phyloP scores from a whole-genome alignment of 176 grass and related monocot species.

The Elaeis guineensis region DNA sequence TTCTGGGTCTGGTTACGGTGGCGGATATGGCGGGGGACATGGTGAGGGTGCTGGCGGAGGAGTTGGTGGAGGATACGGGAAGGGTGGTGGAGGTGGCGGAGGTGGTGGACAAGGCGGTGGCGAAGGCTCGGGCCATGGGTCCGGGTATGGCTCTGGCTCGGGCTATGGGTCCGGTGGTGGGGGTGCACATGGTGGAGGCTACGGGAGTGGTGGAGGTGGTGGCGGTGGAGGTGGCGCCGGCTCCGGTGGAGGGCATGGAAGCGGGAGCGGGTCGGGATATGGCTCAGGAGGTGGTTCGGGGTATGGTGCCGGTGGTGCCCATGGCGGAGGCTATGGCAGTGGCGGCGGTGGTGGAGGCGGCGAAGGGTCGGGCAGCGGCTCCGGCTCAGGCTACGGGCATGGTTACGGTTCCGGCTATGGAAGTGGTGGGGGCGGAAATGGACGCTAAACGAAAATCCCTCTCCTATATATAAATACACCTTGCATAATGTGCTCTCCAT shows the following conservation, averaged over 20 bases:
- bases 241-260: neutral
- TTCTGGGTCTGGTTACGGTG: too few species aligned
- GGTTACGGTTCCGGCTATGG: slow-evolving; percentile 4
- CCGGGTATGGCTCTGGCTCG: neutral
- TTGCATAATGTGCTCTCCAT: too few species aligned
- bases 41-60: neutral
- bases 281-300: slow-evolving; percentile 1
- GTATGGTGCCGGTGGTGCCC: neutral
- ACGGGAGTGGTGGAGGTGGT: slow-evolving; percentile 3
- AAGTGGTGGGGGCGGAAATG: neutral
- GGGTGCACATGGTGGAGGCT: neutral
- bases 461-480: too few species aligned
- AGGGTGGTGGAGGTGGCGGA: neutral
- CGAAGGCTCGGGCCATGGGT: neutral
- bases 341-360: slow-evolving; percentile 7
- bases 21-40: neutral
- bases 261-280: slow-evolving; percentile 3
- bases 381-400: neutral
- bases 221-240: neutral
- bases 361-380: neutral
- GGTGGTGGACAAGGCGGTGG: neutral
- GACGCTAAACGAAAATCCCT: too few species aligned
- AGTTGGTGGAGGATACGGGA: neutral
- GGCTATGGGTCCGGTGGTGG: slow-evolving; percentile 7
- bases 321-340: slow-evolving; percentile 4